A percentile compares a stretch with the other conserved stretches of the same genome.
phyloP scores from a whole-genome alignment of 306 rosid species.

The Aeschynomene evenia region DNA sequence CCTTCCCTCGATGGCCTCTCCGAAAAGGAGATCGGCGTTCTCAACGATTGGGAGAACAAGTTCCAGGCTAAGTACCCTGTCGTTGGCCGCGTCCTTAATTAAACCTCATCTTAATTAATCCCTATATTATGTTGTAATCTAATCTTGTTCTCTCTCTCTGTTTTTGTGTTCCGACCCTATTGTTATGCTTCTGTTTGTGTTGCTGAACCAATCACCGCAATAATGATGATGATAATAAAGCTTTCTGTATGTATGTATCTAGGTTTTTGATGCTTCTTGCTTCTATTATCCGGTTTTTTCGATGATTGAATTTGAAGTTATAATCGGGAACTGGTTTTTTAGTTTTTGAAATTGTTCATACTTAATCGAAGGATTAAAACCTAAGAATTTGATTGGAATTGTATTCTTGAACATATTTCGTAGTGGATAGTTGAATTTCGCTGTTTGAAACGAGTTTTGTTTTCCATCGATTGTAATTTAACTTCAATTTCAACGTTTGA shows the following conservation, averaged over 20 bases:
- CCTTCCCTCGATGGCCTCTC: slow-evolving; percentile 78
- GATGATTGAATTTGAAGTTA: no score
- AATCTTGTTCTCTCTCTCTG: background rate
- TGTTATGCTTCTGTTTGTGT: slow-evolving; percentile 5
- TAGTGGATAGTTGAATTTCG: background rate
- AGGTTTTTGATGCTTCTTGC: background rate
- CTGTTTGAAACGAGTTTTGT: no score
- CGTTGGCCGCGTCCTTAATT: slow-evolving; percentile 64
- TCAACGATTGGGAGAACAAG: slow-evolving; percentile 90
- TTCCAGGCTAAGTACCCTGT: slow-evolving; percentile 91
- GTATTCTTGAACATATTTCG: background rate
- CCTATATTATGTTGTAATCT: background rate
- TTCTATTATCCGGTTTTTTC: background rate
- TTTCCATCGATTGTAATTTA: background rate
- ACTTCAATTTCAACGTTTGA: background rate
- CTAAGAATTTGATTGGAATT: background rate
- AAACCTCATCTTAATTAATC: no score
- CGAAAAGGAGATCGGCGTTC: slow-evolving; percentile 95
- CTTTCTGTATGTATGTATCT: background rate
- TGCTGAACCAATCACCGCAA: background rate
- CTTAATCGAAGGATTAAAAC: background rate
- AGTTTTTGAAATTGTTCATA: background rate
- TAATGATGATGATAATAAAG: background rate
- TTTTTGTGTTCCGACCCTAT: background rate
- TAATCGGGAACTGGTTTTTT: background rate